Base-by-base conservation (phyloP, 2,329 filamentous ascomycete species). In the Pestalotiopsis sp. region DNA sequence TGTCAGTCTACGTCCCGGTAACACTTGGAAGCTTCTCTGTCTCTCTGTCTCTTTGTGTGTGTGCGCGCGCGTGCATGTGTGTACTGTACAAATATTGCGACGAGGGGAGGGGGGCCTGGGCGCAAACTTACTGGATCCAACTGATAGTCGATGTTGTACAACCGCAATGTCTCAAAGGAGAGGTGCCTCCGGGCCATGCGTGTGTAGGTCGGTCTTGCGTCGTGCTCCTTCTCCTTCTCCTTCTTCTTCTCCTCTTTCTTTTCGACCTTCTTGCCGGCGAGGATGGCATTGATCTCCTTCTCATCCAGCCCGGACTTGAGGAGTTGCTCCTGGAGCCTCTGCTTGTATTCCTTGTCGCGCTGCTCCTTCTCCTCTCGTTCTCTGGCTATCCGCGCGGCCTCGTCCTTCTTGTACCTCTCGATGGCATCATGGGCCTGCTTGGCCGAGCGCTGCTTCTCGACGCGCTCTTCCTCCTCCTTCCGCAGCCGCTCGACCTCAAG, bases 121-220 rank as follows among this genome's bases (percentile, higher is more conserved):
- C 7, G 31, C 31, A 52, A 41, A 78, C 86, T 79, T 80, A 90
- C 89, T 70, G 79, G 69, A 71, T 91, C 89, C 65, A 85, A 77
- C 66, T 89, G 85, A 72, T 83, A 91, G 13, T 90, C 87, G 36
- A 91, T 84, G 62, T 83, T 80, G 72, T 86, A 89, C 17, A 79
- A 80, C 63, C 84, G 80, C 68, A 91, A 76, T 4, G 89, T 90
- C 79, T 91, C 89, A 66, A 91, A 82, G 0, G 89, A 90, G 25
- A 91, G 79, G 75, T 91, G 86, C 67, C 83, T 83, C 27, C 89
- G 84, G 1, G 88, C 82, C 88, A 91, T 91, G 71, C 89, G 85
- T 14, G 89, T 91, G 74, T 90, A 91, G 0, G 87, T 90, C 0
- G 88, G 85, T 4, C 85, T 82, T 17, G 72, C 67, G 17, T 72